phyloP scores from a whole-genome alignment of 2,329 filamentous ascomycete species.

The Aspergillus terreus region DNA sequence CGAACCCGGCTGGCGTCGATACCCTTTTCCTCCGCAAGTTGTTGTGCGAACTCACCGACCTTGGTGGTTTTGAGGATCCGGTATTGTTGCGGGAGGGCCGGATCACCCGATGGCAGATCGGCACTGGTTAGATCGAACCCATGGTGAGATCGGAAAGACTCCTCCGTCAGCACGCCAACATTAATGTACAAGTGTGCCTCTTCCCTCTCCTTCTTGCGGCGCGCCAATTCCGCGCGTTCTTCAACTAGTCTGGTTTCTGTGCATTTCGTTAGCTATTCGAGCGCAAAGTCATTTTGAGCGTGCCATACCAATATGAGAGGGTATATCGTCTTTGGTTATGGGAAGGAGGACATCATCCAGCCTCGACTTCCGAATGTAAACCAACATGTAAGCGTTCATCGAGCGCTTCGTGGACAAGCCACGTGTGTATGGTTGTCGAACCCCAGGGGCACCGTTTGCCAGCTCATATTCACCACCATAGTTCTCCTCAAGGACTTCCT shows the following conservation, averaged over 20 bases:
- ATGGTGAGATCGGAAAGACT: conserved; percentile 75
- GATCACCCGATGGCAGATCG: conserved; percentile 59
- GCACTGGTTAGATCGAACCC: conserved; percentile 77
- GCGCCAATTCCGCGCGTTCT: conserved; percentile 72
- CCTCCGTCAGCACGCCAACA: conserved; percentile 74
- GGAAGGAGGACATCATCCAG: conserved; percentile 78
- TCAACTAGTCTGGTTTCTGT: conserved; percentile 72
- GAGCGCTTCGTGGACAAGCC: conserved; percentile 63
- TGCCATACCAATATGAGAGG: conserved; percentile 68
- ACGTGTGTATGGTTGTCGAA: conserved; percentile 62
- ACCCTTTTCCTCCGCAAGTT: conserved; percentile 66
- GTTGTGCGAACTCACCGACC: conserved; percentile 68
- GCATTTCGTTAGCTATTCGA: not conserved
- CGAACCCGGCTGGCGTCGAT: conserved; percentile 68
- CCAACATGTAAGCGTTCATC: conserved; percentile 97
- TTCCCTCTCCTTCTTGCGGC: conserved; percentile 79
- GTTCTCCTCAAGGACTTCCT: conserved; percentile 93
- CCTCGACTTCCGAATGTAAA: conserved; percentile 86
- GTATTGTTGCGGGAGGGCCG: conserved; percentile 68
- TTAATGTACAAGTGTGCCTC: conserved; percentile 92
- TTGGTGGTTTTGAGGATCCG: conserved; percentile 71
- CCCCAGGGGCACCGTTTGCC: conserved; percentile 53
- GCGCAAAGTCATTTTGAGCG: not conserved
- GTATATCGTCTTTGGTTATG: conserved; percentile 74
- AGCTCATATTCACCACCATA: conserved; percentile 81